phyloP scores from a whole-genome alignment of 2,329 filamentous ascomycete genomes.

The Pseudogymnoascus sp. region DNA sequence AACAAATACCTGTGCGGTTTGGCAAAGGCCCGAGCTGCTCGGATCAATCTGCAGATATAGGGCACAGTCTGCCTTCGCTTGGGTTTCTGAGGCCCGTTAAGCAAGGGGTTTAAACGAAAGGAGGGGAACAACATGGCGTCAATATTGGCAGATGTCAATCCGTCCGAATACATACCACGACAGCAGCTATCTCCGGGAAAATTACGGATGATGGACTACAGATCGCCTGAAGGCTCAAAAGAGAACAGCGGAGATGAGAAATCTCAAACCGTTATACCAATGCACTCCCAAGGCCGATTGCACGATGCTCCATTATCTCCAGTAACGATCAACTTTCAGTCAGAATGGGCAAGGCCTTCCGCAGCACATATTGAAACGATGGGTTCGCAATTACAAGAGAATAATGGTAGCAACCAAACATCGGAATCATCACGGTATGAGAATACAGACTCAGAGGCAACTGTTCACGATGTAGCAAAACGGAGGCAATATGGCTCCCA shows the following conservation, averaged over 20 bases:
- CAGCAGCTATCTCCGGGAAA: not conserved
- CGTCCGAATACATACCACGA: not conserved
- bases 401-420: constrained; percentile 1
- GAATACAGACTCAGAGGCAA: constrained; percentile 12
- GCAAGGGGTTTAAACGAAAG: constrained; percentile 6
- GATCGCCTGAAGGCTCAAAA: not conserved
- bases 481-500: not conserved
- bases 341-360: constrained; percentile 45
- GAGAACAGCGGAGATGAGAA: constrained; percentile 3
- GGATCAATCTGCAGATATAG: not conserved
- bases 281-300: constrained; percentile 30
- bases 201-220: not conserved
- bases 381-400: constrained; percentile 17
- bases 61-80: not conserved
- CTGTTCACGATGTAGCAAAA: constrained; percentile 10
- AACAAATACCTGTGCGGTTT: not conserved
- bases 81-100: not conserved
- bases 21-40: not conserved
- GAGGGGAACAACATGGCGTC: constrained; percentile 1
- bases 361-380: constrained; percentile 43
- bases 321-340: constrained; percentile 46
- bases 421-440: constrained; percentile 13
- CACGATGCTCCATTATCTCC: constrained; percentile 49
- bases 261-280: constrained; percentile 11
- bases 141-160: not conserved